Percentiles rank a stretch among this genome's conserved stretches.
Conservation (phyloP, 169 alveolate species). For the Plasmodium knowlesi region DNA sequence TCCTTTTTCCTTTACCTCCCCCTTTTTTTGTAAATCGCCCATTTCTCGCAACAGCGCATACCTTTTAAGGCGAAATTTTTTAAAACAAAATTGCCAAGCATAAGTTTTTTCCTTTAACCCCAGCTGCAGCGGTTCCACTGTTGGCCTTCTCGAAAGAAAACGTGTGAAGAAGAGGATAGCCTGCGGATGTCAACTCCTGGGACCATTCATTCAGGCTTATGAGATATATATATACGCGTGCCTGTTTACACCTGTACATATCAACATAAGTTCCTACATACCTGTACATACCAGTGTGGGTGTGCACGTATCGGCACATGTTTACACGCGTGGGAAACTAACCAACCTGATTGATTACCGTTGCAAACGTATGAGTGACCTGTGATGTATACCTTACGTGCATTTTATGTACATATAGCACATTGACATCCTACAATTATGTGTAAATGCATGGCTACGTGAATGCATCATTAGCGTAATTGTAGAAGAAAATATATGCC, state of each 20-base stretch:
- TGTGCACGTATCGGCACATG: background rate
- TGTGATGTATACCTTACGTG: background rate
- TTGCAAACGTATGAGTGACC: background rate
- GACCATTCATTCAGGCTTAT: background rate
- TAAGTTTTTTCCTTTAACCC: background rate
- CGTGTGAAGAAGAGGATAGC: background rate
- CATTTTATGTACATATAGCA: background rate
- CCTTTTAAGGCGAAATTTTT: background rate
- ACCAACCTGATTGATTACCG: background rate
- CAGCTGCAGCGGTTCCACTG: background rate
- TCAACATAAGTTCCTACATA: background rate
- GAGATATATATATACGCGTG: background rate
- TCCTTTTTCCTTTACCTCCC: background rate
- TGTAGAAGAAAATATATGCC: background rate
- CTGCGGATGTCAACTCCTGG: background rate
- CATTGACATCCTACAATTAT: background rate
- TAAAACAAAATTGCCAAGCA: background rate
- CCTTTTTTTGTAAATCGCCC: background rate
- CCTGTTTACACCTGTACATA: background rate
- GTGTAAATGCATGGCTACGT: background rate
- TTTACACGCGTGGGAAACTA: background rate
- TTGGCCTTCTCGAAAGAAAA: background rate
- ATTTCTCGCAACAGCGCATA: background rate
- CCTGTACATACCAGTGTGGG: background rate
- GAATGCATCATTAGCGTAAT: background rate